Evolutionary conservation across 2,329 filamentous ascomycete genomes (phyloP).

Genomic region (Cordyceps militaris): DNA sequence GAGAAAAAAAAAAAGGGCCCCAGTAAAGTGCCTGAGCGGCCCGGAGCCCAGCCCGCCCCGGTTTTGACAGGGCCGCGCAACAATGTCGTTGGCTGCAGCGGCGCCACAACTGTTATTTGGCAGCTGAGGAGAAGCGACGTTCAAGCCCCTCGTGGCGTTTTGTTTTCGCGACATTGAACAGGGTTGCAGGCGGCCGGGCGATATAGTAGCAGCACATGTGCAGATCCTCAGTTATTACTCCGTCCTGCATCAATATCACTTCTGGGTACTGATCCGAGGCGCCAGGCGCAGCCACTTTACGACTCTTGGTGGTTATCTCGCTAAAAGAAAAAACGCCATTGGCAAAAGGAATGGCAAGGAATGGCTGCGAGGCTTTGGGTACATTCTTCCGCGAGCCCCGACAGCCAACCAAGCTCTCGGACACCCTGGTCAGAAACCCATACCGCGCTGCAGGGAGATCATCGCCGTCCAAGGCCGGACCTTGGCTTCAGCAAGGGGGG

Average conservation of each 20-base stretch:
- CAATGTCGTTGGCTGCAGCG: neutral
- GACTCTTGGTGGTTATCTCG: neutral
- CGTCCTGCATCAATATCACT: too few species aligned
- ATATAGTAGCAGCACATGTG: too few species aligned
- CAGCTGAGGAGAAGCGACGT: neutral
- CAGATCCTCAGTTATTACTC: too few species aligned
- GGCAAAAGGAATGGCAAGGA: neutral
- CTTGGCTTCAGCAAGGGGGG: neutral
- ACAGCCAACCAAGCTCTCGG: neutral
- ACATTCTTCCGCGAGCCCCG: neutral
- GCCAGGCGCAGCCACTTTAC: too few species aligned
- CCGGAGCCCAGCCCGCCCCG: conserved; percentile 1
- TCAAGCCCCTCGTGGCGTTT: neutral
- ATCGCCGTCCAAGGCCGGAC: neutral
- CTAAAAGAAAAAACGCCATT: too few species aligned
- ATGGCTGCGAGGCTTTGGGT: neutral
- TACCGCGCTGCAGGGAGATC: neutral
- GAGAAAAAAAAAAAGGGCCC: neutral
- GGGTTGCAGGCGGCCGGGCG: too few species aligned
- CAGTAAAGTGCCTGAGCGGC: conserved; percentile 11
- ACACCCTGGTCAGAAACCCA: neutral
- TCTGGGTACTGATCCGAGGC: too few species aligned
- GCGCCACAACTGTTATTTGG: conserved; percentile 7
- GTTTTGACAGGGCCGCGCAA: neutral
- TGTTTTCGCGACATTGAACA: too few species aligned